Evolutionary conservation across 108 stramenopile genomes (phyloP).

Genomic region (Nitzschia palea): DNA sequence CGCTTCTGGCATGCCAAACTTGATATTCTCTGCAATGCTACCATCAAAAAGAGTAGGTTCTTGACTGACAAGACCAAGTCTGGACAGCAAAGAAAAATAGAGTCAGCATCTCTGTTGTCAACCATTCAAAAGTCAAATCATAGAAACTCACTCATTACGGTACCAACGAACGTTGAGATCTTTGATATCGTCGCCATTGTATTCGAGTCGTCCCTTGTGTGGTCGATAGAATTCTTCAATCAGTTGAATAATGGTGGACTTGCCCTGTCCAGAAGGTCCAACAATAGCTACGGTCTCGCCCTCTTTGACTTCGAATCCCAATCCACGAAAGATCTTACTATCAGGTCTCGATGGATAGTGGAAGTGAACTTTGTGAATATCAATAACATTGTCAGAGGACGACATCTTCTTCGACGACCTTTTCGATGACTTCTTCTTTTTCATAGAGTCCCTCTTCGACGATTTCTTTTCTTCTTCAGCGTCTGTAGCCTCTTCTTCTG

Average conservation of each 20-base stretch:
- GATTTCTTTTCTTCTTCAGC: too few relatives aligned
- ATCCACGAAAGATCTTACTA: slow-evolving; percentile 43
- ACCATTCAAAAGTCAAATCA: not conserved
- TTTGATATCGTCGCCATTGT: slow-evolving; percentile 68
- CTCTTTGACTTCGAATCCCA: slow-evolving; percentile 44
- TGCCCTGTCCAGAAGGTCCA: slow-evolving; percentile 44
- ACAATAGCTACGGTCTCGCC: slow-evolving; percentile 78
- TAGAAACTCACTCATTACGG: slow-evolving; percentile 31
- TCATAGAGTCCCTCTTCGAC: too few relatives aligned
- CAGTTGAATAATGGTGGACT: slow-evolving; percentile 33
- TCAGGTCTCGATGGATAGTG: slow-evolving; percentile 74
- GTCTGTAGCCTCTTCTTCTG: too few relatives aligned
- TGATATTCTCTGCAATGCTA: slow-evolving; percentile 77
- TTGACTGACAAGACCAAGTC: slow-evolving; percentile 39
- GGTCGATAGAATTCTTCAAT: slow-evolving; percentile 70
- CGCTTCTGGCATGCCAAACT: slow-evolving; percentile 48
- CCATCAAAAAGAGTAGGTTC: slow-evolving; percentile 81
- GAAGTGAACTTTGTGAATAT: slow-evolving; percentile 62
- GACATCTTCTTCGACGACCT: too few relatives aligned
- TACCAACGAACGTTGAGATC: slow-evolving; percentile 63
- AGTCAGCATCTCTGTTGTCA: not conserved
- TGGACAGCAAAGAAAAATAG: slow-evolving; percentile 54
- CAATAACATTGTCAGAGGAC: slow-evolving; percentile 13
- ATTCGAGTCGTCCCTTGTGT: slow-evolving; percentile 40
- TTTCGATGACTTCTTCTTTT: too few relatives aligned